Evolutionary conservation across 78 protist species (phyloP).

Genomic region (Chrysochromulina parva): DNA sequence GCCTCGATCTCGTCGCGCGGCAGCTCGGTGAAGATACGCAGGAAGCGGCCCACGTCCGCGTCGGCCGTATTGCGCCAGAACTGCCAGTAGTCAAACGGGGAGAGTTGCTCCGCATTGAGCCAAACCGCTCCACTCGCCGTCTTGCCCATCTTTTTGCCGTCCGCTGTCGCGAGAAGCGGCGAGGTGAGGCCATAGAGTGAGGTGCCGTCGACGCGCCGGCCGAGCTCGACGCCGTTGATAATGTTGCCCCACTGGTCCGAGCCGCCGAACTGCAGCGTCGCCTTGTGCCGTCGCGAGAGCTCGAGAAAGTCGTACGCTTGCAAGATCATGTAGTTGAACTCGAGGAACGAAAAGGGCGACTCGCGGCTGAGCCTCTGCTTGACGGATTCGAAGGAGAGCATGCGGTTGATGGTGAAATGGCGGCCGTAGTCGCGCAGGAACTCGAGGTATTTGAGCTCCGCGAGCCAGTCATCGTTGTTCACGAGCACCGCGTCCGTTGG

Average conservation of each 20-base stretch:
- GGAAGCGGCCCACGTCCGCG: constrained; percentile 41
- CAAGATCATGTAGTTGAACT: constrained; percentile 51
- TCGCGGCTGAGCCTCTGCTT: constrained; percentile 38
- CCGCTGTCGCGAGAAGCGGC: constrained; percentile 48
- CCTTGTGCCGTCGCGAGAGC: constrained; percentile 20
- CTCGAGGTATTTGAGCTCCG: background rate
- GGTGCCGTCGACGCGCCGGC: background rate
- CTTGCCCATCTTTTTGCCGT: constrained; percentile 61
- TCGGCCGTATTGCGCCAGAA: background rate
- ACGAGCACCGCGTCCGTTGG: constrained; percentile 45
- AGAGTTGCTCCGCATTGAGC: constrained; percentile 25
- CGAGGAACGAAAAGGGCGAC: constrained; percentile 50
- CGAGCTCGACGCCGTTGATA: constrained; percentile 41
- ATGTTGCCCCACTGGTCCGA: constrained; percentile 53
- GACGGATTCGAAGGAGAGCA: constrained; percentile 46
- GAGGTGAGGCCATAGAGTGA: constrained; percentile 31
- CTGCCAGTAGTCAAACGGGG: constrained; percentile 48
- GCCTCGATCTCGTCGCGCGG: background rate
- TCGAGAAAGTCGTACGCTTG: constrained; percentile 34
- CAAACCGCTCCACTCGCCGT: constrained; percentile 18
- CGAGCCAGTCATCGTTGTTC: constrained; percentile 49
- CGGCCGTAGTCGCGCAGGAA: constrained; percentile 54
- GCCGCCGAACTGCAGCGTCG: constrained; percentile 41
- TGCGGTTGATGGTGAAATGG: constrained; percentile 48
- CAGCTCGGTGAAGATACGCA: constrained; percentile 30